These are phyloP conservation scores for Phytophthora fragariae DNA, from an alignment of 352 stramenopile species.

Conservation along the genomic window DNA sequence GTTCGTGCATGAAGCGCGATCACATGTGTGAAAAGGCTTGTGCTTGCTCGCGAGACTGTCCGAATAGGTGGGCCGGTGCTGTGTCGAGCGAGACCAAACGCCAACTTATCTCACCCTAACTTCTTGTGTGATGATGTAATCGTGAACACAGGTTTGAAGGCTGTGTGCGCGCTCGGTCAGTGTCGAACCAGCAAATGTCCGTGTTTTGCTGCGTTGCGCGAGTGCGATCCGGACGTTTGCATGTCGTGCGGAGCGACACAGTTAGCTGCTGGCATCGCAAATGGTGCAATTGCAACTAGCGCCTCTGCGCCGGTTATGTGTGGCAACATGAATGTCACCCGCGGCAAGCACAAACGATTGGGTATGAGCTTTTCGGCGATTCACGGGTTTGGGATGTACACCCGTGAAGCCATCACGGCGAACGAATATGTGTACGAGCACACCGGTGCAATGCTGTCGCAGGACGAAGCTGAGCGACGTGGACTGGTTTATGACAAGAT, in stretches of 20 bases:
- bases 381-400: slow-evolving; percentile 64
- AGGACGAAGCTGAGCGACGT: slow-evolving; percentile 68
- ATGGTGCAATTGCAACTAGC: background rate
- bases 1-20: slow-evolving; percentile 67
- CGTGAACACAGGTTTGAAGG: slow-evolving; percentile 49
- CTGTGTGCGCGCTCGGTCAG: slow-evolving; percentile 50
- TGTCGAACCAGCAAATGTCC: slow-evolving; percentile 55
- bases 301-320: background rate
- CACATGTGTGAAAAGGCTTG: slow-evolving; percentile 58
- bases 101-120: background rate
- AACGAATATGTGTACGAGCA: slow-evolving; percentile 77
- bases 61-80: slow-evolving; percentile 40
- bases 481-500: slow-evolving; percentile 84
- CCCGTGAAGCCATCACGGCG: slow-evolving; percentile 44
- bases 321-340: slow-evolving; percentile 35
- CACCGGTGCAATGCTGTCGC: slow-evolving; percentile 60
- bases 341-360: slow-evolving; percentile 44
- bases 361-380: slow-evolving; percentile 53
- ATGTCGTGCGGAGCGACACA: slow-evolving; percentile 53
- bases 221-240: slow-evolving; percentile 70
- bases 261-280: slow-evolving; percentile 36
- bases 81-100: too few species aligned
- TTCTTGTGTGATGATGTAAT: slow-evolving; percentile 6
- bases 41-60: slow-evolving; percentile 48
- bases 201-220: slow-evolving; percentile 61